Base-by-base conservation (phyloP, 345 rosid species). In the Eucalyptus curtisii region DNA sequence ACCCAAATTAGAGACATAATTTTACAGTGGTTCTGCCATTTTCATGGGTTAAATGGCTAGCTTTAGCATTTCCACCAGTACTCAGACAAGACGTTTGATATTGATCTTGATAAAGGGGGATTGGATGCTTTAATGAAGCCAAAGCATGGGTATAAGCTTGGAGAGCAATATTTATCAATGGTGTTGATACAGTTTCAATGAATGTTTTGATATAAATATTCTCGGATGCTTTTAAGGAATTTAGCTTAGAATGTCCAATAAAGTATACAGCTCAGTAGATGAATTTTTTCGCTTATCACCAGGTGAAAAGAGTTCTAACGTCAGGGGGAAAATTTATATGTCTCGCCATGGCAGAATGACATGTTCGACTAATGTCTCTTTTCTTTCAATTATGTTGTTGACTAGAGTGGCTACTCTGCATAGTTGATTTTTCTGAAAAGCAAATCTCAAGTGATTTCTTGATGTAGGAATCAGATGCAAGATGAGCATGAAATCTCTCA, bases 71-170 rank as follows among this genome's bases (percentile, higher is more conserved):
- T 64, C n/a, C 61, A 14, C 52, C 93, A 95, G 98, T 92, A 95
- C 68, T 86, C 52, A 5, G 97, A 96, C 86, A 94, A 89, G 4
- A 90, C 90, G 25, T 96, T 96, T 71, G 94, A 96, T 91, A 91
- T 50, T 91, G 93, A 96, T 88, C 92, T 97, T 24, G 99, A 97
- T 92, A 96, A 96, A 92, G 99, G 96, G 90, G 99, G 98, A 88
- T 91, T 95, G 92, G 99, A 97, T 95, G 99, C 99, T 91, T 92
- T 97, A 86, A 96, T 97, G 99, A 95, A 96, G 93, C 99, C 98
- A 14, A 91, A 94, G 91, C 94, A 92, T 45, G 99, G 99, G 40
- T 89, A 95, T 7, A 94, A 92, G 90, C 93, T 96, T 19, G 99
- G 98, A 57, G 91, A 66, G 68, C 94, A 94, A 90, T 97, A 95